phyloP scores from a whole-genome alignment of 371 early-diverging fungal genomes.

The Aphelidium insulamus region DNA sequence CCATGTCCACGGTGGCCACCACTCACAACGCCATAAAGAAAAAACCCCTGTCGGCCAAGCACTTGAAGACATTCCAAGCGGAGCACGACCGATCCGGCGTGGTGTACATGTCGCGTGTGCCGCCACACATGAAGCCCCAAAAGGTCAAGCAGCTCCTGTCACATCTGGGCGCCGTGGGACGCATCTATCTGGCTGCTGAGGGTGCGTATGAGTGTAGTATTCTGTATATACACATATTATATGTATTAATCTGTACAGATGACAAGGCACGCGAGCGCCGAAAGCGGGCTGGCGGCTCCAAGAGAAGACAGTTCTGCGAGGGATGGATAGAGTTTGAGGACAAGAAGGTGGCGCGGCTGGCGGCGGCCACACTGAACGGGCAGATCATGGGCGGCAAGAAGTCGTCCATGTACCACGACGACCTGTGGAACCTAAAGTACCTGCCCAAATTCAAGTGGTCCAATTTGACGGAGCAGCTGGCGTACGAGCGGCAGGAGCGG shows the following conservation, averaged over 20 bases:
- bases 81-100: conserved; percentile 56
- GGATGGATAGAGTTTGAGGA: conserved; percentile 94
- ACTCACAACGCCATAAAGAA: conserved; percentile 13
- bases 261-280: conserved; percentile 11
- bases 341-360: conserved; percentile 58
- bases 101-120: conserved; percentile 70
- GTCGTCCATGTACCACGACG: conserved; percentile 56
- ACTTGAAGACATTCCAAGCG: conserved; percentile 41
- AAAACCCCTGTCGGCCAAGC: conserved; percentile 40
- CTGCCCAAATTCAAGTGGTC: conserved; percentile 89
- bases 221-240: neutral
- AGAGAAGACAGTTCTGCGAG: conserved; percentile 45
- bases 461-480: conserved; percentile 78
- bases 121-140: conserved; percentile 73
- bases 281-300: conserved; percentile 28
- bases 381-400: conserved; percentile 42
- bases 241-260: conserved; percentile 6
- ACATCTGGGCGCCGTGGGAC: conserved; percentile 51
- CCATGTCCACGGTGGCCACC: neutral
- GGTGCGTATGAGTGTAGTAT: conserved; percentile 11
- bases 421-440: conserved; percentile 90
- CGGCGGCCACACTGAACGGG: conserved; percentile 53
- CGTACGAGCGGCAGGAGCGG: conserved; percentile 53
- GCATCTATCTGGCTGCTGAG: conserved; percentile 69
- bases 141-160: conserved; percentile 46